Evolutionary conservation across 768 basidiomycete genomes (phyloP).

Genomic region (Russula ochroleuca): DNA sequence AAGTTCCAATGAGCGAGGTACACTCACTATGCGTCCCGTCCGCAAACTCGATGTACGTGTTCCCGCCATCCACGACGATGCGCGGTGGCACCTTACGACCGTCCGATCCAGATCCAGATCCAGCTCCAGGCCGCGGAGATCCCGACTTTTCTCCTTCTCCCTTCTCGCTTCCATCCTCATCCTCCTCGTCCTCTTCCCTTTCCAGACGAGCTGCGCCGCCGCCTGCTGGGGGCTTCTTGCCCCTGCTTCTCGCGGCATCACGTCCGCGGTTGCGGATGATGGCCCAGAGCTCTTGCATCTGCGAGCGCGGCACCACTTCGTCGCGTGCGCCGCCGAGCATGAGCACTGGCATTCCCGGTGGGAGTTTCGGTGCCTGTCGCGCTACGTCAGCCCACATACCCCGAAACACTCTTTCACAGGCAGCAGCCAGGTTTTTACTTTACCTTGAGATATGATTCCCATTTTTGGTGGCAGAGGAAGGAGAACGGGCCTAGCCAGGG

Average conservation of each 20-base stretch:
- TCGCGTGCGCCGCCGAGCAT: constrained; percentile 75
- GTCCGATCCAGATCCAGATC: background rate
- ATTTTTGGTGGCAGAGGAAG: constrained; percentile 82
- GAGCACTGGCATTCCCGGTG: constrained; percentile 64
- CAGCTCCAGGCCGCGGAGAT: no score
- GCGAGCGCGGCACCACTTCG: constrained; percentile 67
- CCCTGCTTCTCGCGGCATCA: background rate
- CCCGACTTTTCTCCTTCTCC: background rate
- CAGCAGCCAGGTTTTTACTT: constrained; percentile 36
- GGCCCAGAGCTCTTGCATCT: constrained; percentile 74
- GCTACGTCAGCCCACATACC: background rate
- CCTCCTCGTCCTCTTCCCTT: background rate
- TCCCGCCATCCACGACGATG: constrained; percentile 24
- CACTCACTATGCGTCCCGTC: constrained; percentile 33
- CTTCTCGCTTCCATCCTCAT: constrained; percentile 20
- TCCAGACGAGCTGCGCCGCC: background rate
- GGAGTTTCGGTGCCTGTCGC: constrained; percentile 43
- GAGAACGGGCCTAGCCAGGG: constrained; percentile 69
- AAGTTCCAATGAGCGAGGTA: background rate
- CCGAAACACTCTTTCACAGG: constrained; percentile 25
- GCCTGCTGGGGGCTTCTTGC: constrained; percentile 4
- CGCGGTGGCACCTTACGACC: constrained; percentile 10
- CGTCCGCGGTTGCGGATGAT: constrained; percentile 38
- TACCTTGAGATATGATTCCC: constrained; percentile 69
- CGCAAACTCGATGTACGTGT: constrained; percentile 31